Base-by-base conservation (phyloP, 345 rosid genomes). In the Noccaea bulbosa region DNA sequence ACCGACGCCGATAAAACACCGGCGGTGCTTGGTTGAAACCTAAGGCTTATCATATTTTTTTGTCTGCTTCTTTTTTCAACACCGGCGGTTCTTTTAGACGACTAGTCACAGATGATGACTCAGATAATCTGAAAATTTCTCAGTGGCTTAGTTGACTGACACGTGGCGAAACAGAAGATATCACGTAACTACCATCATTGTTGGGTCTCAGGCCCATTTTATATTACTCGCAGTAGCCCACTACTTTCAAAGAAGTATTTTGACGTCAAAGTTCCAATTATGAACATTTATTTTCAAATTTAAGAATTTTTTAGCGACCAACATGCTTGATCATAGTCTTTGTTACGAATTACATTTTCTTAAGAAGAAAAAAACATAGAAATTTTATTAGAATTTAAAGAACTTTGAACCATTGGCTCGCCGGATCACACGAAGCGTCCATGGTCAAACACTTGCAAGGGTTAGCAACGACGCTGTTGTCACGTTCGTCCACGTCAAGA, bases 361-460 rank as follows among this genome's bases (percentile, higher is more conserved):
- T 51, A 37, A 17, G 0, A 20, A 20, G 22, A 44, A 45, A 12
- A 68, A 55, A 55, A 17, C 52, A 54, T 16, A 52, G 24, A 7
- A 16, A 54, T 15, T 11, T 1, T 20, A 1, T 20, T 20, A 20
- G 22, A 54, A 12, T 17, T 55, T 82, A 39, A 68, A 68, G 15
- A 68, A 88, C 68, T 57, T 88, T 88, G 80, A 88, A 88, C 91
- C 94, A 88, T 34, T 88, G 91, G 69, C 85, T 86, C 37, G 34
- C 78, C 6, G 91, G 88, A 38, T 86, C 89, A 47, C 94, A 86
- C 1, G 35, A 58, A 5, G 34, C 80, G 51, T 85, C 88, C 41
- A 4, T 69, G 20, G 62, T 77, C 77, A 86, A 57, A 70, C 91
- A 88, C 52, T 77, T 85, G 77, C 94, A 88, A 46, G 40, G 69